A percentile compares a stretch with the other conserved stretches of the same genome.
These are phyloP conservation scores for Pyricularia sp. DNA, from an alignment of 2,329 filamentous ascomycete genomes.

Conservation along the genomic window DNA sequence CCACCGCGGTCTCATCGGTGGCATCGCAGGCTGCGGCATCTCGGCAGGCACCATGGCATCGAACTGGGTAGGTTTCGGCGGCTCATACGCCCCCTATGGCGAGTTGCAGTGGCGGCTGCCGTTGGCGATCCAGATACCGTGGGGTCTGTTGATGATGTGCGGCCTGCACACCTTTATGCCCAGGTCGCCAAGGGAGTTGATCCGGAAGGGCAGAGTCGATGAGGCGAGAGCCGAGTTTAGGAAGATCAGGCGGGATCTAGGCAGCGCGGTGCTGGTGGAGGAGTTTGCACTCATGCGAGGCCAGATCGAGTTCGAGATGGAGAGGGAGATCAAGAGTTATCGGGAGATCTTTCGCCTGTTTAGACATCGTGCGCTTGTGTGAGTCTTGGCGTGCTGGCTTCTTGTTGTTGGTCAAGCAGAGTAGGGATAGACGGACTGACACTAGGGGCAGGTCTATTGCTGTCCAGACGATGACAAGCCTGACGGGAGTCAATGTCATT, in stretches of 20 bases:
- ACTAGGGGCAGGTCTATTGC: constrained; percentile 29
- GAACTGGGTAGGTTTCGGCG: constrained; percentile 49
- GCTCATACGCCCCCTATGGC: constrained; percentile 42
- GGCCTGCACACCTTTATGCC: constrained; percentile 45
- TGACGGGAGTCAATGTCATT: constrained; percentile 50
- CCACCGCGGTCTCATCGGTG: constrained; percentile 41
- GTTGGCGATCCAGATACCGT: constrained; percentile 44
- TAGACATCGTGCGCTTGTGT: constrained; percentile 38
- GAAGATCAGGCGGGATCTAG: constrained; percentile 35
- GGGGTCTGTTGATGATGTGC: constrained; percentile 43
- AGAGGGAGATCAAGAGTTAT: constrained; percentile 41
- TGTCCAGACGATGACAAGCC: constrained; percentile 46
- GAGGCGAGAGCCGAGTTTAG: constrained; percentile 36
- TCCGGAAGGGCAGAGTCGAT: constrained; percentile 38
- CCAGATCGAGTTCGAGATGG: constrained; percentile 48
- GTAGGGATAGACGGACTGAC: too few relatives aligned
- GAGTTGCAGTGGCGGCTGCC: constrained; percentile 44
- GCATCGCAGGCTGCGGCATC: constrained; percentile 43
- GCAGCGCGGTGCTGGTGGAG: constrained; percentile 30
- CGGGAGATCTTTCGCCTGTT: constrained; percentile 42
- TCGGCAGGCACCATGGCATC: constrained; percentile 45
- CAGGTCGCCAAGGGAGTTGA: constrained; percentile 41
- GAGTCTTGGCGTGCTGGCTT: constrained; percentile 13
- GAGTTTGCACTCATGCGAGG: constrained; percentile 45
- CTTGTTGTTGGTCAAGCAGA: constrained; percentile 4